Percentiles rank a stretch among this genome's conserved stretches.
Conservation (phyloP, 2,329 filamentous ascomycete genomes). For the Pseudofabraea citricarpa region DNA sequence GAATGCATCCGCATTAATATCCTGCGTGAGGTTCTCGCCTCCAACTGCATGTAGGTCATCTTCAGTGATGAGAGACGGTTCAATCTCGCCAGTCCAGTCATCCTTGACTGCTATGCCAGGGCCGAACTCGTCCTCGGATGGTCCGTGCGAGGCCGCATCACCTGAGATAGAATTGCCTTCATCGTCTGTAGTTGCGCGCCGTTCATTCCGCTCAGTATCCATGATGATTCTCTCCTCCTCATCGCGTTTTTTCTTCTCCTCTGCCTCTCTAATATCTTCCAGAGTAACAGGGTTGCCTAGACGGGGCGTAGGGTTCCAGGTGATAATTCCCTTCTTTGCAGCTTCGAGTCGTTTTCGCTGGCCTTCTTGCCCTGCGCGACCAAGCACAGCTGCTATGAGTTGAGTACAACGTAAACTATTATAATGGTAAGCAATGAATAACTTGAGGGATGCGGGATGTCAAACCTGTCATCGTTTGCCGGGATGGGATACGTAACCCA, state of each 20-base stretch:
- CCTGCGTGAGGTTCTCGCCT: too few species aligned
- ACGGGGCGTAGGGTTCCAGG: slow-evolving; percentile 46
- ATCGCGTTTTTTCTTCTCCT: not conserved
- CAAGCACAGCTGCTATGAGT: slow-evolving; percentile 80
- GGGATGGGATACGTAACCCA: slow-evolving; percentile 97
- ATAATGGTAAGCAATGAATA: slow-evolving; percentile 19
- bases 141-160: too few species aligned
- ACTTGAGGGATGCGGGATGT: slow-evolving; percentile 5
- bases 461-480: slow-evolving; percentile 88
- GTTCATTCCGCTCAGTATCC: too few species aligned
- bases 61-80: not conserved
- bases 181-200: too few species aligned
- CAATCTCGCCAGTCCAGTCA: not conserved
- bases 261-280: slow-evolving; percentile 3
- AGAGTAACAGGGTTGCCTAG: slow-evolving; percentile 17
- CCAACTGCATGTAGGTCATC: too few species aligned
- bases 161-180: too few species aligned
- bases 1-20: too few species aligned
- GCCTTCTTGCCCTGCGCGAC: slow-evolving; percentile 76
- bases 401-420: slow-evolving; percentile 72
- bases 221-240: not conserved
- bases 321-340: slow-evolving; percentile 57
- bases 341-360: slow-evolving; percentile 60
- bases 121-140: too few species aligned
- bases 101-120: not conserved